phyloP scores from a whole-genome alignment of 2,329 filamentous ascomycete genomes.

The Fusarium robinianum region DNA sequence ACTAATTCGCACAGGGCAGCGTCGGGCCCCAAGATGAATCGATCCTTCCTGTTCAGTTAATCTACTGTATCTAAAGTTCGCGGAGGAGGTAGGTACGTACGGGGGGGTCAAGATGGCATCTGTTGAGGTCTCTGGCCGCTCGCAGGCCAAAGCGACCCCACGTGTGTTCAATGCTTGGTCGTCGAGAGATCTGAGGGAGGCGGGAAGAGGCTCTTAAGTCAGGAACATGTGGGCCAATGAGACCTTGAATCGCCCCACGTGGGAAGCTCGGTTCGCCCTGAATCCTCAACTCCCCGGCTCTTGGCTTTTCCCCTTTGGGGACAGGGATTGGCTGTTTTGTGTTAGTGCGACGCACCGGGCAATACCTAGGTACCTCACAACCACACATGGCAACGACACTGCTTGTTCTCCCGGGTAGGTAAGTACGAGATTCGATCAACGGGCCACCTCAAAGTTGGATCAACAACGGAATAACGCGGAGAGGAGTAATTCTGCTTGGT shows the following conservation, averaged over 20 bases:
- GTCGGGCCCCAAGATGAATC: background rate
- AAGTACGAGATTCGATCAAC: no score
- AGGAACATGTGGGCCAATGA: slow-evolving; percentile 11
- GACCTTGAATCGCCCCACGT: slow-evolving; percentile 11
- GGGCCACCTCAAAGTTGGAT: no score
- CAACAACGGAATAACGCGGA: no score
- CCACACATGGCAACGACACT: no score
- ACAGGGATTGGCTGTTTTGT: slow-evolving; percentile 2
- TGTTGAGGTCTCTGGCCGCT: background rate
- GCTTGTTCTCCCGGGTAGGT: no score
- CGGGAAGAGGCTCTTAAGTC: slow-evolving; percentile 11
- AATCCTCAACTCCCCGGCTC: slow-evolving; percentile 15
- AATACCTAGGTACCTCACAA: no score
- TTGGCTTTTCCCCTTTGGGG: slow-evolving; percentile 17
- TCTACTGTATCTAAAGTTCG: no score
- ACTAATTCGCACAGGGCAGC: slow-evolving; percentile 3
- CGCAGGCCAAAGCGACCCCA: slow-evolving; percentile 11
- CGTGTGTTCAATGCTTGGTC: slow-evolving; percentile 22
- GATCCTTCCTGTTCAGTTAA: background rate
- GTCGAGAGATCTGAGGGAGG: slow-evolving; percentile 11
- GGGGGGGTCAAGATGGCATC: background rate
- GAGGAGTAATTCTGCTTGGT: no score
- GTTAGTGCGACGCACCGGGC: no score
- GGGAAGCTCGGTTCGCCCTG: slow-evolving; percentile 20
- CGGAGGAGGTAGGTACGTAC: no score